Evolutionary conservation across 352 stramenopile genomes (phyloP).

Genomic region (Phytopythium oedochilum): DNA sequence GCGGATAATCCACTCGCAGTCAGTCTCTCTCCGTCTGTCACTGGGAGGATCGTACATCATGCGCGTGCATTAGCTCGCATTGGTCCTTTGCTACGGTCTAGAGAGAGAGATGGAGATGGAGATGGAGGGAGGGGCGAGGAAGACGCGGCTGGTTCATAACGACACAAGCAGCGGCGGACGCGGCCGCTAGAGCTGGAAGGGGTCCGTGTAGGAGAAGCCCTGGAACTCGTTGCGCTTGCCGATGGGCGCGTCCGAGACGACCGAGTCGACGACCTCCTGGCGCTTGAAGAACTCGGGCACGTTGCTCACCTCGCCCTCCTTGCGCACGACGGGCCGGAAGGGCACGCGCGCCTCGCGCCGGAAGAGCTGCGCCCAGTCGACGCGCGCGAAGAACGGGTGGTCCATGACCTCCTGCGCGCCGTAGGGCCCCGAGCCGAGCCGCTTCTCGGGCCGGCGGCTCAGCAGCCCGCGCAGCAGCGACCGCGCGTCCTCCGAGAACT

Average conservation of each 20-base stretch:
- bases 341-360: constrained; percentile 62
- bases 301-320: constrained; percentile 69
- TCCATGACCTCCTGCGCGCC: constrained; percentile 79
- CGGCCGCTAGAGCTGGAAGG: constrained; percentile 52
- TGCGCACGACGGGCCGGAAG: constrained; percentile 62
- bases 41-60: no score
- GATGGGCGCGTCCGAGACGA: constrained; percentile 48
- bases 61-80: no score
- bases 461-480: constrained; percentile 71
- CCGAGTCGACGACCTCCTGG: constrained; percentile 71
- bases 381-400: constrained; percentile 72
- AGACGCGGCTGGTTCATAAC: neutral
- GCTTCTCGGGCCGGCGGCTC: constrained; percentile 68
- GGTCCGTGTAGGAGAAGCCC: constrained; percentile 77
- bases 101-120: no score
- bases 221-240: constrained; percentile 70
- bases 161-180: no score
- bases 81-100: no score
- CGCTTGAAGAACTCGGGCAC: constrained; percentile 82
- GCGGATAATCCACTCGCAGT: no score
- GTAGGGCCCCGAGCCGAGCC: constrained; percentile 61
- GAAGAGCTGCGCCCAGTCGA: constrained; percentile 82
- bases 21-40: no score
- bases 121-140: no score
- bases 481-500: constrained; percentile 76